These are phyloP conservation scores for Phaeophleospora eucalypticola DNA, from an alignment of 2,329 filamentous ascomycete species.

Conservation along the genomic window DNA sequence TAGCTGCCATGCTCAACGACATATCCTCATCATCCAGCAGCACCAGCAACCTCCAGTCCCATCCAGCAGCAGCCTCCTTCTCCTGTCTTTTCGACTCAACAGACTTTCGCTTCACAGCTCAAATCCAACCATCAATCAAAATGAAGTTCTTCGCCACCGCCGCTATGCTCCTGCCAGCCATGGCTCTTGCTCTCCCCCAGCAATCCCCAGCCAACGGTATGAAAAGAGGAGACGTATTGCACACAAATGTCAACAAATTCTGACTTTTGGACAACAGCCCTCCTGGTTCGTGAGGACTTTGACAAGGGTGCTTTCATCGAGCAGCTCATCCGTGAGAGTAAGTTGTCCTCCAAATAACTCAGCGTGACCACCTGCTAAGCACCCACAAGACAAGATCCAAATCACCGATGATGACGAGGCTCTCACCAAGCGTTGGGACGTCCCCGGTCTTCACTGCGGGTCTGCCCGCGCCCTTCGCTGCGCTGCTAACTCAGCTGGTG, in stretches of 20 bases:
- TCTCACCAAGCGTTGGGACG: not conserved
- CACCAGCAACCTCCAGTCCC: not conserved
- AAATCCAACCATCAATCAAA: not conserved
- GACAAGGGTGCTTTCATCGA: too few species aligned
- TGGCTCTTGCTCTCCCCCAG: not conserved
- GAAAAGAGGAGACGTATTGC: not conserved
- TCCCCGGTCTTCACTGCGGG: slow-evolving; percentile 1
- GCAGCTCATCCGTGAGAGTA: too few species aligned
- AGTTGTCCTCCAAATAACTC: too few species aligned
- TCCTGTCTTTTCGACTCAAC: not conserved
- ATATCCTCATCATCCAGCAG: not conserved
- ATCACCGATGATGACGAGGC: not conserved
- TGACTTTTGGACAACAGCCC: not conserved
- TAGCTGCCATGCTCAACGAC: not conserved
- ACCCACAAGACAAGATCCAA: not conserved
- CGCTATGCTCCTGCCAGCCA: not conserved
- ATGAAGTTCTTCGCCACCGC: not conserved
- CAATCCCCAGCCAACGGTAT: not conserved
- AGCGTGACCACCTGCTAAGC: too few species aligned
- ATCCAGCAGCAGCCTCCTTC: not conserved
- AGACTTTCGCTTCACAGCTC: not conserved
- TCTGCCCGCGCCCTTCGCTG: not conserved
- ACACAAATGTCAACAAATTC: not conserved
- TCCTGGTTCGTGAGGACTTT: too few species aligned
- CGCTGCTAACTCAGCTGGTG: not conserved